Conservation (phyloP, 2,329 filamentous ascomycete species). For the Fusarium dlaminii region DNA sequence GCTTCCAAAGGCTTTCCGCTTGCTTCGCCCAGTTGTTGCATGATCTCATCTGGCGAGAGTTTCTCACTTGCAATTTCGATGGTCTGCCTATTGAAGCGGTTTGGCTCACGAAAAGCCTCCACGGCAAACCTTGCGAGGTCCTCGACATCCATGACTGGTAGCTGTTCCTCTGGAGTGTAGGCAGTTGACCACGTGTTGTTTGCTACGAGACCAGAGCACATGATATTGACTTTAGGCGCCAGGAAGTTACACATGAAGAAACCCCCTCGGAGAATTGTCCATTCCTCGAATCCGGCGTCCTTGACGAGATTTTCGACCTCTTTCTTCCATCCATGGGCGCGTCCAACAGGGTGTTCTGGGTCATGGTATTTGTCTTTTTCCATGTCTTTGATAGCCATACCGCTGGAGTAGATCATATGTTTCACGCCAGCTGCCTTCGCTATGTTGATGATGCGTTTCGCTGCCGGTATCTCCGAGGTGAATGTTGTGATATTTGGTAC, state of each 20-base stretch:
- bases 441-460: neutral
- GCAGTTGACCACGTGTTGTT: neutral
- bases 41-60: neutral
- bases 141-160: slow-evolving; percentile 4
- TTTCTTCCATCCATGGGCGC: neutral
- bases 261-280: slow-evolving; percentile 2
- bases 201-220: neutral
- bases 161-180: neutral
- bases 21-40: neutral
- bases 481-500: neutral
- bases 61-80: slow-evolving; percentile 2
- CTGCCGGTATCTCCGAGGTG: neutral
- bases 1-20: neutral
- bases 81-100: neutral
- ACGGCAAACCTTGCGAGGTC: slow-evolving; percentile 6
- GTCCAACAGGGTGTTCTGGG: neutral
- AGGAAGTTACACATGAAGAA: slow-evolving; percentile 19
- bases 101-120: neutral
- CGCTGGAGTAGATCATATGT: slow-evolving; percentile 8
- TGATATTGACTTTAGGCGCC: slow-evolving; percentile 1
- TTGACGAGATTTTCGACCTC: neutral
- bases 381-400: slow-evolving; percentile 8
- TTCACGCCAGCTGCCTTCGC: neutral
- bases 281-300: neutral
- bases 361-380: neutral